Percentiles rank a stretch among this genome's conserved stretches.
Evolutionary conservation across 352 stramenopile genomes (phyloP).

Genomic region (Aphanomyces euteiches): DNA sequence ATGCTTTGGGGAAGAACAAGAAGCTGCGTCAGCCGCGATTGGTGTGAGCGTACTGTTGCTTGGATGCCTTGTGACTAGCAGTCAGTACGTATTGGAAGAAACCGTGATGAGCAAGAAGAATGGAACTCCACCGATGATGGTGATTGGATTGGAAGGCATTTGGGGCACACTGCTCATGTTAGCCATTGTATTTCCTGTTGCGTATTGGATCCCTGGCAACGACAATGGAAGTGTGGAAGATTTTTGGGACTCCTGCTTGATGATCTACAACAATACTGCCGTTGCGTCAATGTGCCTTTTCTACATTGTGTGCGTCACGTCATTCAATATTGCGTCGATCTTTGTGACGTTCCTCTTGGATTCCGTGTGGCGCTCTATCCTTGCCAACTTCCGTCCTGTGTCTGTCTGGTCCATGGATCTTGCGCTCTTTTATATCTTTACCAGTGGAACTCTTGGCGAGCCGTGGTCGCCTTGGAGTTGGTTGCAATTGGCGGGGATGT

Average conservation of each 20-base stretch:
- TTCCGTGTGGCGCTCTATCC: conserved; percentile 87
- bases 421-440: conserved; percentile 83
- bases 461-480: conserved; percentile 66
- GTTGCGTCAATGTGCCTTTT: conserved; percentile 38
- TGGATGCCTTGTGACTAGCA: conserved; percentile 66
- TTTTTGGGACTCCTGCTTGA: conserved; percentile 27
- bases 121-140: conserved; percentile 59
- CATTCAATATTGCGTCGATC: conserved; percentile 84
- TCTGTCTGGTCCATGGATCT: conserved; percentile 80
- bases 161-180: conserved; percentile 82
- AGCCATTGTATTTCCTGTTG: conserved; percentile 68
- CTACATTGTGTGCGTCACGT: conserved; percentile 73
- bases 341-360: conserved; percentile 84
- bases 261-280: conserved; percentile 30
- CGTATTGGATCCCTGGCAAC: conserved; percentile 52
- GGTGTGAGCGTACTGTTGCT: conserved; percentile 68
- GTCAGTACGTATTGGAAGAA: conserved; percentile 88
- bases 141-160: conserved; percentile 85
- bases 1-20: conserved; percentile 31
- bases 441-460: conserved; percentile 64
- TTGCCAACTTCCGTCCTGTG: conserved; percentile 85
- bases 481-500: conserved; percentile 75
- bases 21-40: conserved; percentile 40
- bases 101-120: conserved; percentile 77
- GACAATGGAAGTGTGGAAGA: conserved; percentile 76